These are phyloP conservation scores for Thelonectria rubi DNA, from an alignment of 2,329 filamentous ascomycete species.

Conservation along the genomic window DNA sequence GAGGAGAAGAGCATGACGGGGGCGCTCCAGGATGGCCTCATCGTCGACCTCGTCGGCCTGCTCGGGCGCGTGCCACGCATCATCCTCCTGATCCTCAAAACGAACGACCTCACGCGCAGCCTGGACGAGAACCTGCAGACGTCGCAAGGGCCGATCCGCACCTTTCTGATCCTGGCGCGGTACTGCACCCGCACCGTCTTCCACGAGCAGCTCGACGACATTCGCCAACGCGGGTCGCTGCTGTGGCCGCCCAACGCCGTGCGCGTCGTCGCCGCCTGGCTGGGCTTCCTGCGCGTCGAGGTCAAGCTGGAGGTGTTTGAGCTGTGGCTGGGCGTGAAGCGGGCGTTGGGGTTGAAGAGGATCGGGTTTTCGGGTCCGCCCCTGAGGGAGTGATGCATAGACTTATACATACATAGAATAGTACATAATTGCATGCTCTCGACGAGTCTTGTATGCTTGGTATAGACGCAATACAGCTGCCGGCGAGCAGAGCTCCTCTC, in stretches of 20 bases:
- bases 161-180: constrained; percentile 73
- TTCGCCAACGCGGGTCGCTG: constrained; percentile 62
- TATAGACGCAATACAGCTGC: too few species aligned
- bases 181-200: constrained; percentile 75
- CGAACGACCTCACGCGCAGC: constrained; percentile 93
- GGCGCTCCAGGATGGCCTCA: constrained; percentile 85
- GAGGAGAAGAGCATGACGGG: constrained; percentile 90
- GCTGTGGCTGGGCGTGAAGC: constrained; percentile 65
- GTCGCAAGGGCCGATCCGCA: constrained; percentile 69
- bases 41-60: constrained; percentile 87
- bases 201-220: constrained; percentile 69
- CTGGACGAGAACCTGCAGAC: constrained; percentile 92
- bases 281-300: constrained; percentile 67
- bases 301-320: constrained; percentile 72
- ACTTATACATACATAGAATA: constrained; percentile 34
- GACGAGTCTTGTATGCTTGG: too few species aligned
- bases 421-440: constrained; percentile 29
- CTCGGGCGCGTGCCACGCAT: constrained; percentile 90
- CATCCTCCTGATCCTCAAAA: constrained; percentile 95
- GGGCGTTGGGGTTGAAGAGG: constrained; percentile 50
- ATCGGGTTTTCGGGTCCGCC: constrained; percentile 41
- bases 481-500: neutral
- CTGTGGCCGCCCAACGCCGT: constrained; percentile 66
- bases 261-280: constrained; percentile 64
- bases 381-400: constrained; percentile 31